A percentile compares a stretch with the other conserved stretches of the same genome.
phyloP scores from a whole-genome alignment of 371 early-diverging fungal genomes.

The Mucor racemosus region DNA sequence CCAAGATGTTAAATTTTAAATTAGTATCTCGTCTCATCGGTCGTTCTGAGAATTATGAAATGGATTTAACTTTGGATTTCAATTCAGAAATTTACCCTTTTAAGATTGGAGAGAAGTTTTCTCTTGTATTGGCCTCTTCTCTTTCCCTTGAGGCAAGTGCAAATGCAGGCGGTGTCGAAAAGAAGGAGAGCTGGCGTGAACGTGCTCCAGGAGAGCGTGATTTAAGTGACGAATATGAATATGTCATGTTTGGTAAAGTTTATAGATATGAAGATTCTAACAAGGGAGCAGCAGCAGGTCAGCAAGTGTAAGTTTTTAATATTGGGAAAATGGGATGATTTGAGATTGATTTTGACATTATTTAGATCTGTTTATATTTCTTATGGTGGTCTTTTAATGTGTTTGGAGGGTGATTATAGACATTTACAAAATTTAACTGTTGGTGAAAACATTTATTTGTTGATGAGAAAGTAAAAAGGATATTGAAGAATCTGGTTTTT shows the following conservation, averaged over 20 bases:
- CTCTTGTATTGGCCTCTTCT: constrained; percentile 82
- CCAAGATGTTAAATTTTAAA: neutral
- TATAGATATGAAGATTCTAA: constrained; percentile 87
- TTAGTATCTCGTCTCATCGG: constrained; percentile 89
- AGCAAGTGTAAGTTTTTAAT: constrained; percentile 72
- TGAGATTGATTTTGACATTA: neutral
- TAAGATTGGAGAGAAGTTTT: constrained; percentile 81
- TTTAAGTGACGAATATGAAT: constrained; percentile 94
- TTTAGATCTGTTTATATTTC: constrained; percentile 84
- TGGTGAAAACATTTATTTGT: constrained; percentile 86
- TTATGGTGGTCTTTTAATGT: constrained; percentile 93
- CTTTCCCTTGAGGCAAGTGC: constrained; percentile 60
- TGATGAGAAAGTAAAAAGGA: constrained; percentile 78
- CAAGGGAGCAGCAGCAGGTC: constrained; percentile 50
- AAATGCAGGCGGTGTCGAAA: constrained; percentile 50
- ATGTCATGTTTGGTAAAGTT: constrained; percentile 97
- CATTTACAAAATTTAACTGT: constrained; percentile 82
- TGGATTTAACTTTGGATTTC: constrained; percentile 89
- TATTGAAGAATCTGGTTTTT: neutral
- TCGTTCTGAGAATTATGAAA: constrained; percentile 86
- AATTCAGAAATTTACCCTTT: constrained; percentile 94
- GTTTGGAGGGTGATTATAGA: constrained; percentile 86
- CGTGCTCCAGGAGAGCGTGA: constrained; percentile 71
- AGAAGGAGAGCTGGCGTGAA: constrained; percentile 66
- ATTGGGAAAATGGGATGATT: neutral